phyloP scores from a whole-genome alignment of 108 stramenopile genomes.

The Fragilaria radians region DNA sequence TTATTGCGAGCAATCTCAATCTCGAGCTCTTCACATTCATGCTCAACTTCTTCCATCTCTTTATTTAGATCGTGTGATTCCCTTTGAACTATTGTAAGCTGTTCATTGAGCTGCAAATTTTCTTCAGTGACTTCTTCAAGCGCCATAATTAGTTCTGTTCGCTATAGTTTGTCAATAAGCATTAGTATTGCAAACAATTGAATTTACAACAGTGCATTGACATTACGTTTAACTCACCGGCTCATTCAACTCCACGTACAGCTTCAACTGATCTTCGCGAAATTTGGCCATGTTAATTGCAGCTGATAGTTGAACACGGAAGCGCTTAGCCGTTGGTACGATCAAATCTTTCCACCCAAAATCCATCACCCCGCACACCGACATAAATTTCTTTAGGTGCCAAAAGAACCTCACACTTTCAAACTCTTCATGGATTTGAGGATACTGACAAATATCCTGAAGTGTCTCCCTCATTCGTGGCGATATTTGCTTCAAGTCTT shows the following conservation, averaged over 20 bases:
- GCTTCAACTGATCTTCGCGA: conserved; percentile 76
- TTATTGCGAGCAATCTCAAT: conserved; percentile 73
- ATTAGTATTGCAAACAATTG: not conserved
- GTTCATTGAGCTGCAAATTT: conserved; percentile 40
- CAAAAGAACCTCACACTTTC: conserved; percentile 76
- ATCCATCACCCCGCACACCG: conserved; percentile 76
- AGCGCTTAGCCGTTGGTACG: conserved; percentile 56
- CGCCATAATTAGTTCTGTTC: conserved; percentile 44
- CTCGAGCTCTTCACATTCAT: conserved; percentile 79
- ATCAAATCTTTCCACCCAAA: conserved; percentile 88
- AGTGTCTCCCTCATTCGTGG: conserved; percentile 1
- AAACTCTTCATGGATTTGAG: conserved; percentile 82
- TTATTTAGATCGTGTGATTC: conserved; percentile 31
- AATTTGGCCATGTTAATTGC: conserved; percentile 94
- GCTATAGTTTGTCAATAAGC: conserved; percentile 10
- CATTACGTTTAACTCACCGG: conserved; percentile 3
- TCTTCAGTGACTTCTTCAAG: conserved; percentile 65
- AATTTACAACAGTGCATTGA: not conserved
- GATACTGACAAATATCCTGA: conserved; percentile 26
- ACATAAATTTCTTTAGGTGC: conserved; percentile 72
- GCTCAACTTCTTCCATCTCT: conserved; percentile 49
- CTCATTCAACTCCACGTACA: conserved; percentile 63
- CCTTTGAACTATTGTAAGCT: conserved; percentile 27
- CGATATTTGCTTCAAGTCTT: conserved; percentile 21
- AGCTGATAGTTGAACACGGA: conserved; percentile 86